Evolutionary conservation across 441 rosid genomes (phyloP).

Genomic region (Theobroma grandiflorum): DNA sequence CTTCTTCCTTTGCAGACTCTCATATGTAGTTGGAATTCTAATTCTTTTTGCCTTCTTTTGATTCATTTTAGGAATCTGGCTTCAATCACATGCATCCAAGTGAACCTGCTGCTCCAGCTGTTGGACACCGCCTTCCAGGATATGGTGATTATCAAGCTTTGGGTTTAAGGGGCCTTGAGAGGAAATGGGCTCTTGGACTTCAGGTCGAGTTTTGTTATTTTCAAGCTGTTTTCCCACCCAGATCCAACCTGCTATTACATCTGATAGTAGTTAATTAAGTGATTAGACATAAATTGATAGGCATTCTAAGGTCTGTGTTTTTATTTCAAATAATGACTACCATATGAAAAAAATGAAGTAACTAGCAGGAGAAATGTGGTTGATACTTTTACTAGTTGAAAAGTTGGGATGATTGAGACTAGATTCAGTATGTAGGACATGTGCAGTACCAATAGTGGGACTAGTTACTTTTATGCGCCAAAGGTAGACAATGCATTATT

Average conservation of each 20-base stretch:
- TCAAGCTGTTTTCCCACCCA: neutral
- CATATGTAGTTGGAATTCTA: neutral
- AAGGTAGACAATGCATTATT: neutral
- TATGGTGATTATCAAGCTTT: constrained; percentile 76
- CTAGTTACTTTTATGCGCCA: neutral
- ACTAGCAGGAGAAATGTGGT: neutral
- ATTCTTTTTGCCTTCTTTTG: neutral
- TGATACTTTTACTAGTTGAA: neutral
- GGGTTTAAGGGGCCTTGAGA: constrained; percentile 71
- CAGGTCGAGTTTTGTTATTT: constrained; percentile 59
- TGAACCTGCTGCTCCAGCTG: constrained; percentile 68
- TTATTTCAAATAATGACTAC: constrained; percentile 14
- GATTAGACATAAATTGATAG: neutral
- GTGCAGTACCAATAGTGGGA: neutral
- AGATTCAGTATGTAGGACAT: neutral
- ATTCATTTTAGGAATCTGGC: constrained; percentile 63
- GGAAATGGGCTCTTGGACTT: constrained; percentile 99
- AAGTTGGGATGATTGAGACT: neutral
- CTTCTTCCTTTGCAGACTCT: neutral
- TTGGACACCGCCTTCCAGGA: constrained; percentile 65
- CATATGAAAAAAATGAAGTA: neutral
- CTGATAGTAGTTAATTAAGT: neutral
- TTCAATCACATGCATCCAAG: constrained; percentile 65
- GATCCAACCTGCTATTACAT: neutral
- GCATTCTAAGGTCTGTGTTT: neutral